These are phyloP conservation scores for Rhizopus microsporus DNA, from an alignment of 371 early-diverging fungal species.

Conservation along the genomic window DNA sequence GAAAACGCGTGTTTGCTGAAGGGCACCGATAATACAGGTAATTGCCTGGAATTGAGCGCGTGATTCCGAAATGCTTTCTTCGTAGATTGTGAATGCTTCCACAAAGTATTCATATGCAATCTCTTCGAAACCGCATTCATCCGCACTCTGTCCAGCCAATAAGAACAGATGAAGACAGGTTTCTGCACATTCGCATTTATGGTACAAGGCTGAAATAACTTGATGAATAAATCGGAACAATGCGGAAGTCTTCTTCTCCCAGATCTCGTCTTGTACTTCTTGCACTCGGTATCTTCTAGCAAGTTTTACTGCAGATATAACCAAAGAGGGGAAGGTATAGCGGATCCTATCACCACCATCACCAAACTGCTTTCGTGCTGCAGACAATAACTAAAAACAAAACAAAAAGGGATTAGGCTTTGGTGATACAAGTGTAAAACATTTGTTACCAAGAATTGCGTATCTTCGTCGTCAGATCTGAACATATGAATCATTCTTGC, in stretches of 20 bases:
- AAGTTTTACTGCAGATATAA: slow-evolving; percentile 68
- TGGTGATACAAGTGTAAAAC: slow-evolving; percentile 3
- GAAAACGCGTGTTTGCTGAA: slow-evolving; percentile 77
- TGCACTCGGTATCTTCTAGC: slow-evolving; percentile 58
- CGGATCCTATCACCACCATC: slow-evolving; percentile 85
- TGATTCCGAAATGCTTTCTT: slow-evolving; percentile 87
- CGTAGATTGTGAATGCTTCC: slow-evolving; percentile 90
- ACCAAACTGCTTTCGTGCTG: slow-evolving; percentile 77
- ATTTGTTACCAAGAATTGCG: slow-evolving; percentile 61
- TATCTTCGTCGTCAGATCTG: slow-evolving; percentile 60
- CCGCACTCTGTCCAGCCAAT: slow-evolving; percentile 79
- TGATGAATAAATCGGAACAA: slow-evolving; percentile 78
- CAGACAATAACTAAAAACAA: slow-evolving; percentile 61
- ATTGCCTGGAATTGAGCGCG: slow-evolving; percentile 85
- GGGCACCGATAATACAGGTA: slow-evolving; percentile 75
- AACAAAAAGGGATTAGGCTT: slow-evolving; percentile 1
- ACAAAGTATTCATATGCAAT: slow-evolving; percentile 91
- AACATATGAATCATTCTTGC: slow-evolving; percentile 85
- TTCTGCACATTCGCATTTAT: slow-evolving; percentile 70
- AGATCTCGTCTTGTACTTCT: slow-evolving; percentile 59
- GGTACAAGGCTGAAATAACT: slow-evolving; percentile 64
- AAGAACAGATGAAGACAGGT: slow-evolving; percentile 78
- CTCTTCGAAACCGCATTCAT: slow-evolving; percentile 82
- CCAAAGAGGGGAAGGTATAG: slow-evolving; percentile 85
- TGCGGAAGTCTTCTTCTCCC: slow-evolving; percentile 64